These are phyloP conservation scores for Zoysia pacifica DNA, from an alignment of 176 grass and related monocot genomes.

Conservation along the genomic window DNA sequence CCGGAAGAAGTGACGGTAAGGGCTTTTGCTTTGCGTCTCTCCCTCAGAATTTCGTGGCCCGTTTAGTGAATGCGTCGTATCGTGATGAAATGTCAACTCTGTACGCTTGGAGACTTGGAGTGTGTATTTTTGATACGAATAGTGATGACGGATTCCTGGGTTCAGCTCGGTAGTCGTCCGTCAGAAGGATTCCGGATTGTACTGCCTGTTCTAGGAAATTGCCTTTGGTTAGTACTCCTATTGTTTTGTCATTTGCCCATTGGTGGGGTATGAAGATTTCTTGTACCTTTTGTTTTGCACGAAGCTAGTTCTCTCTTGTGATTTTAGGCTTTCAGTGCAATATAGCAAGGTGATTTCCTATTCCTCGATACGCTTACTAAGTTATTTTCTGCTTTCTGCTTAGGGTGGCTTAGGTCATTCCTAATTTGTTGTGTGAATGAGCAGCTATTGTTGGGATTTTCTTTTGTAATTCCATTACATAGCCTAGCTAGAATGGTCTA, in stretches of 20 bases:
- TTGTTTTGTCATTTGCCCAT: slow-evolving; percentile 9
- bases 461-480: slow-evolving; percentile 11
- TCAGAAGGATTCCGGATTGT: slow-evolving; percentile 2
- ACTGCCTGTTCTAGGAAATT: slow-evolving; percentile 4
- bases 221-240: background rate
- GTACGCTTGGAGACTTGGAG: background rate
- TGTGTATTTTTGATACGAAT: background rate
- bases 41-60: slow-evolving; percentile 26
- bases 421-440: background rate
- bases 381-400: background rate
- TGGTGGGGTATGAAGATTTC: background rate
- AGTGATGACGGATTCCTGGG: slow-evolving; percentile 22
- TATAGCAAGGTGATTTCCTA: background rate
- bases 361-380: background rate
- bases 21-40: slow-evolving; percentile 15
- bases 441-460: background rate
- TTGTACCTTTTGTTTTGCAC: too few relatives aligned
- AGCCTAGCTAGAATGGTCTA: slow-evolving; percentile 5
- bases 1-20: slow-evolving; percentile 80
- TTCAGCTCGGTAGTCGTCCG: slow-evolving; percentile 1
- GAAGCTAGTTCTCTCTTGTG: too few relatives aligned
- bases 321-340: background rate
- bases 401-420: background rate
- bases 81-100: slow-evolving; percentile 5
- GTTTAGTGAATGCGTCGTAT: slow-evolving; percentile 27